Evolutionary conservation across 2,329 filamentous ascomycete species (phyloP), one percentile per base, ranked within the genome.

Genomic region (Colletotrichum sp.): DNA sequence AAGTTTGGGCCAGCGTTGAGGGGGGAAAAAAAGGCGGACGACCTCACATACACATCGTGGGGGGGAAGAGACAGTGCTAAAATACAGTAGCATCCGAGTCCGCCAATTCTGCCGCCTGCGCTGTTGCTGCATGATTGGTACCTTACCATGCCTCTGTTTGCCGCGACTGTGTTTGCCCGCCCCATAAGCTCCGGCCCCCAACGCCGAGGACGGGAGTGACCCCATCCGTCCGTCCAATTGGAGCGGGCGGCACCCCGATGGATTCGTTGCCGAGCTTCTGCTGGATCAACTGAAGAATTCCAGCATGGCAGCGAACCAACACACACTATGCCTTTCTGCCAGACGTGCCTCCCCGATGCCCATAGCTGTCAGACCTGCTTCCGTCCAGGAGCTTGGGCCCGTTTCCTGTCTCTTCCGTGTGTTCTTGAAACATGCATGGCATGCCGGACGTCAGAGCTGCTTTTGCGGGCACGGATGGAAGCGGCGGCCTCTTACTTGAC

Each of bases 1-100:
- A 71, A 71, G 71, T 76, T 76, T 75, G 66, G 36, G 26, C 44
- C 49, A 49, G 64, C 30, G 30, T 16, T 26, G 62, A 24, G 62
- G 65, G 10, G 9, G n/a, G 39, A 24, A 44, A 24, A 24, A 64
- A 12, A n/a, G 21, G 44, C 44, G n/a, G 44, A 21, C n/a, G 44
- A 52, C 44, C 44, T 52, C 6, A 52, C 2, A 4, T 21, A 24
- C 0, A 10, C n/a, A 52, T 52, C 44, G 44, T 30, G 10, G 18
- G 34, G 32, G 62, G 16, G 62, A 32, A 18, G 34, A 32, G 34
- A 62, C 28, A 13, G 26, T 24, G 59, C 59, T 62, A 34, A 62
- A 62, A 62, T 34, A 62, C 59, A 34, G 30, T 62, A 62, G 26
- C 24, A 21, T 34, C 30, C 30, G 59, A 21, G 44, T 13, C 44